Evolutionary conservation across 768 basidiomycete species (phyloP), one percentile per base, ranked within the genome.

Genomic region (Asterophora lycoperdoides): DNA sequence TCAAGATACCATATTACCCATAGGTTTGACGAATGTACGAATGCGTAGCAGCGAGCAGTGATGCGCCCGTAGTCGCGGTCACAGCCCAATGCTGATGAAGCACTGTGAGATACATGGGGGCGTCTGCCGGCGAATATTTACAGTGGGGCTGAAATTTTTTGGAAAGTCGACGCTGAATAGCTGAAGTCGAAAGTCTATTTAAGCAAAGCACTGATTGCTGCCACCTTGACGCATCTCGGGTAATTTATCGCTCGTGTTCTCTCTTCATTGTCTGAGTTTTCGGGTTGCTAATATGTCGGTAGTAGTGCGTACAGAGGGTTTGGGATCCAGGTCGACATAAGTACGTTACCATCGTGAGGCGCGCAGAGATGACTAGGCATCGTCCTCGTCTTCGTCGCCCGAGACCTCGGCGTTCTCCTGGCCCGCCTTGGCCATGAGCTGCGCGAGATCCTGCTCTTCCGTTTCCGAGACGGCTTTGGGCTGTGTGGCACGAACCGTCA

Each of bases 401-500:
- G 91, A 93, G 1, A 97, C 91, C 63, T 99, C 94, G 4, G 85
- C 90, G 64, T 99, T 99, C 71, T 96, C 95, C 63, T 83, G 78
- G 50, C 87, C 87, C 15, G 87, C 93, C 67, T 92, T 89, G 33
- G 88, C 91, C 95, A 99, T 97, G 60, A 96, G 86, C 56, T 93
- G 89, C 1, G 93, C 94, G 54, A 99, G 80, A 64, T 97, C 96
- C 56, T 93, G 89, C 67, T 99, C 96, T 70, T 99, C 96, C 4
- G 89, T 90, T 67, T 97, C 96, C 19, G 91, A 93, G 32, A 99
- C 88, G 2, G 95, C 93, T 76, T 98, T 98, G 52, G 96, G 96
- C 93, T 96, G 23, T 23, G 3, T 3, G 3, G 57, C 26, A 53
- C 19, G 37, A n/a, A 2, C 10, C 9, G 15, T 52, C 42, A 43